Conservation (phyloP, 2,329 filamentous ascomycete genomes). For the Chrysosporium keratinophilum region DNA sequence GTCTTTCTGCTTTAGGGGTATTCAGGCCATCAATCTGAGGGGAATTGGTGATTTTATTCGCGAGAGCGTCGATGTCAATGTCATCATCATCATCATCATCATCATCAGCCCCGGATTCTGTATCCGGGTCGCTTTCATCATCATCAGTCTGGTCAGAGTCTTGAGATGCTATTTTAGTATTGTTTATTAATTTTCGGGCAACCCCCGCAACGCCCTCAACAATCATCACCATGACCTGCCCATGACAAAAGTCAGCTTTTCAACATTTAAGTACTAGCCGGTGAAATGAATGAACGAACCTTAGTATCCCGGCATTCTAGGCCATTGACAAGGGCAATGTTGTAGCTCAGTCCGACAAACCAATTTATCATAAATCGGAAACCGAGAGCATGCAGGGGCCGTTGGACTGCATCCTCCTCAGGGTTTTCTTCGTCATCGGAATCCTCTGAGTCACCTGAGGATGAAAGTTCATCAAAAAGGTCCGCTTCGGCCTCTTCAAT, state of each 20-base stretch:
- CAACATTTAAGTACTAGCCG: neutral
- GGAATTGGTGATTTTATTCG: neutral
- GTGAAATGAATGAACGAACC: slow-evolving; percentile 28
- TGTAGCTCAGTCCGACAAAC: slow-evolving; percentile 48
- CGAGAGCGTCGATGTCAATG: neutral
- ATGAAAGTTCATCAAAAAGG: slow-evolving; percentile 6
- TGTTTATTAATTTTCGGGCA: neutral
- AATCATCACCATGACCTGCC: slow-evolving; percentile 42
- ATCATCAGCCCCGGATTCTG: too few relatives aligned
- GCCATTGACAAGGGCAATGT: slow-evolving; percentile 54
- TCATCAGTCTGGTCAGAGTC: neutral
- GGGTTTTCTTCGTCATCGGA: slow-evolving; percentile 18
- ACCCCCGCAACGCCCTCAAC: slow-evolving; percentile 25
- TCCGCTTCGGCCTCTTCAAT: slow-evolving; percentile 15
- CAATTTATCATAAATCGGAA: slow-evolving; percentile 45
- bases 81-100: too few relatives aligned
- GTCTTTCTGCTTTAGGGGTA: too few relatives aligned
- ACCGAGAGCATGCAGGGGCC: neutral
- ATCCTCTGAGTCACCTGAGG: slow-evolving; percentile 13
- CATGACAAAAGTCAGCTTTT: neutral
- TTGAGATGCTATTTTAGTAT: neutral
- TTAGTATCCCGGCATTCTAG: slow-evolving; percentile 56
- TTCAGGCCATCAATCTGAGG: neutral
- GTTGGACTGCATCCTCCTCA: neutral
- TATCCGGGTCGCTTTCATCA: neutral